phyloP scores from a whole-genome alignment of 768 basidiomycete genomes.

The Leucogyrophana mollusca region DNA sequence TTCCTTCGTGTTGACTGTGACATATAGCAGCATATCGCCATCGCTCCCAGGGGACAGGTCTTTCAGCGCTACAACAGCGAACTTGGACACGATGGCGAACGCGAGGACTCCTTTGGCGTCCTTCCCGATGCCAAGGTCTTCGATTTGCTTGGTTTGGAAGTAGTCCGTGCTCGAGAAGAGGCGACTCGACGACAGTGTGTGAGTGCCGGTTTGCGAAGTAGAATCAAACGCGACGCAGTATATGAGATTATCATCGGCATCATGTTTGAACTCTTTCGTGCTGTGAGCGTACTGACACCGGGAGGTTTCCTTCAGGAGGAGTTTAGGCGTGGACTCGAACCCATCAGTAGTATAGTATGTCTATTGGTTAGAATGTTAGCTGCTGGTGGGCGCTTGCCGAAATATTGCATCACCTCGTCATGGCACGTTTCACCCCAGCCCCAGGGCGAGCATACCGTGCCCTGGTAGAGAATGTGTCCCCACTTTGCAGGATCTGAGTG shows the following conservation, averaged over 20 bases:
- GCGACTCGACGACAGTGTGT: constrained; percentile 55
- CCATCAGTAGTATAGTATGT: constrained; percentile 88
- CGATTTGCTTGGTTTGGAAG: constrained; percentile 63
- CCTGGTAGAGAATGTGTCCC: constrained; percentile 79
- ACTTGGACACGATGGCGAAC: constrained; percentile 91
- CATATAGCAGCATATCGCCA: constrained; percentile 83
- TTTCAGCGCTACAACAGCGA: constrained; percentile 86
- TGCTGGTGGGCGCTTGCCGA: neutral
- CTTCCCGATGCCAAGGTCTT: constrained; percentile 85
- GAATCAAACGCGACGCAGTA: constrained; percentile 90
- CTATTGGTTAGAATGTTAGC: constrained; percentile 36
- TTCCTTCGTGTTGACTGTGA: constrained; percentile 74
- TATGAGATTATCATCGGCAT: constrained; percentile 71
- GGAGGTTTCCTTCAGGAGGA: constrained; percentile 68
- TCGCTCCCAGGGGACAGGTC: constrained; percentile 53
- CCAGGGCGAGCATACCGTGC: constrained; percentile 54
- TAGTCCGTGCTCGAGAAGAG: constrained; percentile 87
- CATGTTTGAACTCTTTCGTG: constrained; percentile 77
- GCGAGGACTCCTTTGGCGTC: constrained; percentile 88
- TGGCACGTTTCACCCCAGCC: constrained; percentile 62
- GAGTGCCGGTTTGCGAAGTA: constrained; percentile 38
- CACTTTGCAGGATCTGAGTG: constrained; percentile 74
- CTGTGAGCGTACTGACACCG: constrained; percentile 90
- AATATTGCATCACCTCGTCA: constrained; percentile 56
- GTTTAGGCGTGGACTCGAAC: constrained; percentile 59